Conservation (phyloP, 768 basidiomycete species). For the Paxillus ammoniavirescens region DNA sequence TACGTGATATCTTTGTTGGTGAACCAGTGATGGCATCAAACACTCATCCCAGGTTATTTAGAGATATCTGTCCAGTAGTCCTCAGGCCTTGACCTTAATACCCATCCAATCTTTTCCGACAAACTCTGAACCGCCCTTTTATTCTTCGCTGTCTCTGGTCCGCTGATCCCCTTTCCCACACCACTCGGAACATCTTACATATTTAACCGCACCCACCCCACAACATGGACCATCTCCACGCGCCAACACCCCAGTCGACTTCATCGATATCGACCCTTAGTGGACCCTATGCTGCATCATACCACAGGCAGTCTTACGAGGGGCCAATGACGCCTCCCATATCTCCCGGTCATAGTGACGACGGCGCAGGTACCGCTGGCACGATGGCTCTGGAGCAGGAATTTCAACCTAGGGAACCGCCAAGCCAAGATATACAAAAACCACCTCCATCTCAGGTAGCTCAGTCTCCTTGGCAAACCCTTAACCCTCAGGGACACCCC, state of each 20-base stretch:
- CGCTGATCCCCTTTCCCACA: background rate
- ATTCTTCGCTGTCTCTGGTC: background rate
- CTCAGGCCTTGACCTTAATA: background rate
- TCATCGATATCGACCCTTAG: constrained; percentile 6
- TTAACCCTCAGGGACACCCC: background rate
- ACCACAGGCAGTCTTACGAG: constrained; percentile 42
- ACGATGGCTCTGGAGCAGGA: constrained; percentile 11
- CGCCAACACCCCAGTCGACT: constrained; percentile 18
- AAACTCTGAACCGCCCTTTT: background rate
- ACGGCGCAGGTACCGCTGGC: constrained; percentile 18
- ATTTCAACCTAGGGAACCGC: constrained; percentile 7
- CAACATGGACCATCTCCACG: constrained; percentile 26
- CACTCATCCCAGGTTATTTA: background rate
- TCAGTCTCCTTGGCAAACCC: constrained; percentile 12
- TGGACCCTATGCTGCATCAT: constrained; percentile 11
- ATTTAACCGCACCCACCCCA: background rate
- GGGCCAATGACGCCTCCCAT: constrained; percentile 73
- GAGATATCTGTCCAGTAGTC: constrained; percentile 4
- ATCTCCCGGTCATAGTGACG: constrained; percentile 55
- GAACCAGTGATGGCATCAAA: constrained; percentile 2
- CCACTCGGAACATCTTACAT: background rate
- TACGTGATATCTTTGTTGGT: constrained; percentile 4
- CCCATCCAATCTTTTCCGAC: constrained; percentile 3
- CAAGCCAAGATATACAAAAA: constrained; percentile 10
- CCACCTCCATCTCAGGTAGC: constrained; percentile 3